A percentile compares a stretch with the other conserved stretches of the same genome.
These are phyloP conservation scores for Lasiosphaeris hirsuta DNA, from an alignment of 495 filamentous ascomycete species.

Conservation along the genomic window DNA sequence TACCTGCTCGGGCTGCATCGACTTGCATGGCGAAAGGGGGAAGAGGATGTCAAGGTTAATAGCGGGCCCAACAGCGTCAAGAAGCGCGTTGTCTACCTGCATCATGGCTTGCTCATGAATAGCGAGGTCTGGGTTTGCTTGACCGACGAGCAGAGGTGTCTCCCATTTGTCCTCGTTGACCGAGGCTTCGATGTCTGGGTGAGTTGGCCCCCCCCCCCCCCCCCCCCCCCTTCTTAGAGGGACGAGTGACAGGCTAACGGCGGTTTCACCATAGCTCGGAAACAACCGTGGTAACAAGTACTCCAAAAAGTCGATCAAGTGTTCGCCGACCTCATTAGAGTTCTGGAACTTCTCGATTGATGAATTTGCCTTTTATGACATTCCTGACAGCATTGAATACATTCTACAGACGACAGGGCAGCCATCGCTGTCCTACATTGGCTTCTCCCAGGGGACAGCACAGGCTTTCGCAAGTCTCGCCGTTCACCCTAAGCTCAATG, in stretches of 20 bases:
- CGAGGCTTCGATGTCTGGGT: constrained; percentile 96
- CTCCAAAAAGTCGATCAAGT: constrained; percentile 81
- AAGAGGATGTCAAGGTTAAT: constrained; percentile 73
- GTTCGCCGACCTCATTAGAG: constrained; percentile 65
- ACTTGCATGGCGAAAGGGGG: constrained; percentile 74
- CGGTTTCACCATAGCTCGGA: constrained; percentile 57
- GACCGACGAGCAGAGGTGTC: constrained; percentile 77
- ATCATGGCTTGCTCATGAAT: constrained; percentile 97
- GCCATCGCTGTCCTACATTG: constrained; percentile 87
- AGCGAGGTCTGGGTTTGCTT: constrained; percentile 97
- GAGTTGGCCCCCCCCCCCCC: constrained; percentile 27
- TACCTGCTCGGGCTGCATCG: constrained; percentile 91
- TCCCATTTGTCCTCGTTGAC: constrained; percentile 89
- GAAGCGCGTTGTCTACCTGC: constrained; percentile 90
- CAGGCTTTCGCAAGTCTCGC: constrained; percentile 96
- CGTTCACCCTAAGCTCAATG: constrained; percentile 87
- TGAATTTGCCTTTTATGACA: constrained; percentile 96
- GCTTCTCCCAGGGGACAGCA: constrained; percentile 94
- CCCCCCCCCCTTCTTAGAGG: neutral
- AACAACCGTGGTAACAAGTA: constrained; percentile 99
- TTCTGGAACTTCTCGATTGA: constrained; percentile 99
- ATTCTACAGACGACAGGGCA: constrained; percentile 81
- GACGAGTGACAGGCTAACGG: neutral
- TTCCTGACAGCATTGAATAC: constrained; percentile 90
- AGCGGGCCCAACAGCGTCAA: constrained; percentile 61